Base-by-base conservation (phyloP, 805 yeast species). In the Tetrapisispora pingtungensis region DNA sequence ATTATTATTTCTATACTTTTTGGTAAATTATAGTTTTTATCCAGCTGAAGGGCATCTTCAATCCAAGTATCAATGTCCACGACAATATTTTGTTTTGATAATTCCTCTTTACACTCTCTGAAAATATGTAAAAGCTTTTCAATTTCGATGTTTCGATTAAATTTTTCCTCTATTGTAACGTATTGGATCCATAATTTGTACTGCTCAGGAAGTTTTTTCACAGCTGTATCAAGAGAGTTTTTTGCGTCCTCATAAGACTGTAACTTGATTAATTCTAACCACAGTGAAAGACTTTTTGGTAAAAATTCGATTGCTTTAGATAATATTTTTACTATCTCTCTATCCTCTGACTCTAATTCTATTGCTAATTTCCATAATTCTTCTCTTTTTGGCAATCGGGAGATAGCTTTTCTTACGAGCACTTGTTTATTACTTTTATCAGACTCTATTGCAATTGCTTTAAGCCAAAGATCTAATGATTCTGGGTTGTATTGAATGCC, bases 361-460 rank as follows among this genome's bases (percentile, higher is more conserved):
- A 84, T 73, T 1, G 84, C 71, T 22, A 67, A 64, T 41, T 74
- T 63, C 98, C 98, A 90, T n/a, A 90, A 59, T 2, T 64, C 59
- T 6, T 66, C 75, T 44, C 72, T 72, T 2, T 57, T 55, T 0
- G 95, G 93, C 4, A 81, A 55, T 22, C 66, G 69, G 47, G 81
- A 88, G 13, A 90, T 62, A 0, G 87, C 95, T 52, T 78, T 82
- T 66, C 82, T 78, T 18, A 85, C 61, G 0, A 86, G 71, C 46
- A 77, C 66, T 41, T 73, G 73, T 49, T 78, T 76, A 1, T 81
- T 68, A 2, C 68, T 53, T 0, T 45, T 46, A 33, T 81, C 88
- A 2, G 64, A 64, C 54, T 90, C 96, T 20, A 85, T 62, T 1
- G 77, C 79, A 32, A 69, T 58, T 0, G 95, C 94, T 47, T 74